Evolutionary conservation across 2,329 filamentous ascomycete species (phyloP), one percentile per base, ranked within the genome.

Genomic region (Davidsoniella neocaledoniae): DNA sequence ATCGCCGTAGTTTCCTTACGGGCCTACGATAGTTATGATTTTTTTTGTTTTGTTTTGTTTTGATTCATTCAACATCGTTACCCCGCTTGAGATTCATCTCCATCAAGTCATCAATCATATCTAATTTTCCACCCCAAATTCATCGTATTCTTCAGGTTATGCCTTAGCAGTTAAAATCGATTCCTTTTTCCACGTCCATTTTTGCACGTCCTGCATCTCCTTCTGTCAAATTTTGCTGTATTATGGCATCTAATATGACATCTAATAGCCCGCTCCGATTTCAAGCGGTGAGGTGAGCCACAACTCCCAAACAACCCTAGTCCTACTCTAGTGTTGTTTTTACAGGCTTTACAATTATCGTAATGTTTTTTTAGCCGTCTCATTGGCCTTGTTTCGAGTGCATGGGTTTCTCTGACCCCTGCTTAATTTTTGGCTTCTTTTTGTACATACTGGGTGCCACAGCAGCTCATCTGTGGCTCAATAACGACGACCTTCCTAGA

Each of bases 401-500:
- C 29, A 46, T 21, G 38, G 33, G 44, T 46, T 33, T 12, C 29
- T 33, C 8, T 33, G 29, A 33, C 29, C 29, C 29, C 29, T 33
- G 29, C 29, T 33, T 33, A 5, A 33, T 12, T 12, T 33, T 33
- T 33, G 29, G 29, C 12, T 33, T 33, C 12, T 33, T 33, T 33
- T 33, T 33, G 12, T 33, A 33, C 12, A 33, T 33, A 33, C 44
- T 46, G 44, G 37, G 44, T 33, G 33, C 37, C 44, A 38, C 44
- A 46, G 14, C 44, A 46, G 33, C 33, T 33, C 44, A 23, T 46
- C 29, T 46, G 44, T 46, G 44, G 44, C 44, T 46, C n/a, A 39
- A 38, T 43, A 37, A 46, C 38, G 44, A 33, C 36, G 33, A 46
- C 38, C 44, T 39, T 46, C 38, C 44, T 46, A 46, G 44, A 46